These are phyloP conservation scores for Suhomyces maxii DNA, from an alignment of 1,139 yeast species.

Conservation along the genomic window DNA sequence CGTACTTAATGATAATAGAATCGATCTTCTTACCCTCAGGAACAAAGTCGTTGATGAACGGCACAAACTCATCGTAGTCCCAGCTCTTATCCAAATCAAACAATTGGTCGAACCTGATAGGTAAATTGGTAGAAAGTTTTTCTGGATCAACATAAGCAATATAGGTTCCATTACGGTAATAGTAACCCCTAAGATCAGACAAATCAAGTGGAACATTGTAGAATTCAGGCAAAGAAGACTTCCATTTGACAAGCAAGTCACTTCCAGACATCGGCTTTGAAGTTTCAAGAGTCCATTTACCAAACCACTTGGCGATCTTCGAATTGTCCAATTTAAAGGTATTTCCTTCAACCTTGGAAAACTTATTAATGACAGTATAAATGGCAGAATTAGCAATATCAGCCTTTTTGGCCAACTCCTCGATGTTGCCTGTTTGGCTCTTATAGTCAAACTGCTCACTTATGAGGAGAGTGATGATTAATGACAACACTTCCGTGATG, in stretches of 20 bases:
- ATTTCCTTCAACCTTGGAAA: conserved; percentile 20
- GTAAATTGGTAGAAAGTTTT: conserved; percentile 51
- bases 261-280: conserved; percentile 27
- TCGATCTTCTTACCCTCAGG: conserved; percentile 62
- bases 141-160: conserved; percentile 54
- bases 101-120: conserved; percentile 57
- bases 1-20: conserved; percentile 71
- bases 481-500: conserved; percentile 35
- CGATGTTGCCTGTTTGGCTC: conserved; percentile 20
- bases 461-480: conserved; percentile 51
- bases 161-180: conserved; percentile 45
- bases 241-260: conserved; percentile 64
- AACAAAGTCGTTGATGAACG: conserved; percentile 62
- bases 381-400: conserved; percentile 35
- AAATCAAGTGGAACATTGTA: conserved; percentile 58
- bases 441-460: conserved; percentile 39
- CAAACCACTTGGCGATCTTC: conserved; percentile 58
- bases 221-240: conserved; percentile 63
- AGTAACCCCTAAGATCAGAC: conserved; percentile 53
- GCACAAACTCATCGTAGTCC: conserved; percentile 71
- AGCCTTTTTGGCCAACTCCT: conserved; percentile 21
- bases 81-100: conserved; percentile 64
- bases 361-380: conserved; percentile 48
- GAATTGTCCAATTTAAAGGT: conserved; percentile 37
- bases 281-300: conserved; percentile 49